A percentile compares a stretch with the other conserved stretches of the same genome.
phyloP scores from a whole-genome alignment of 495 filamentous ascomycete species.

The Cercophora scortea region DNA sequence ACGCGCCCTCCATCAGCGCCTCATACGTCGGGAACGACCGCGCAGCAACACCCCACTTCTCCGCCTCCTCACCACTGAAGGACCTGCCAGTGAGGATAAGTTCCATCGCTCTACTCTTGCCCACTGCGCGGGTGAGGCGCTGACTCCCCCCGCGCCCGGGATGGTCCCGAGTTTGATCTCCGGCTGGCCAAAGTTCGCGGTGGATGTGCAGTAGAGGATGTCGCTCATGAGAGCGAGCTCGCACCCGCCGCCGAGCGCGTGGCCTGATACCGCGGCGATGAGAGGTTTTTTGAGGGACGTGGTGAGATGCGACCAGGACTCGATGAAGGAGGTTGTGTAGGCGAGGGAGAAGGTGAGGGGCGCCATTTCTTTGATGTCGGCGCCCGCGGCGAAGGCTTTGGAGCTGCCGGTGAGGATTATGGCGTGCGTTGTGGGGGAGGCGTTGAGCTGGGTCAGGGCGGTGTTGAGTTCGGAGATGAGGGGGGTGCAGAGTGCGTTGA shows the following conservation, averaged over 20 bases:
- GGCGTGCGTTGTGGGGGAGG: constrained; percentile 58
- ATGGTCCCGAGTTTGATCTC: constrained; percentile 93
- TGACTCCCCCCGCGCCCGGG: constrained; percentile 90
- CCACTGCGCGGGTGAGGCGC: constrained; percentile 77
- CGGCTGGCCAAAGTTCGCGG: constrained; percentile 86
- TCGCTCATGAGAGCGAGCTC: constrained; percentile 98
- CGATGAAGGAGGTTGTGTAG: constrained; percentile 84
- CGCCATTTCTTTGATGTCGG: constrained; percentile 98
- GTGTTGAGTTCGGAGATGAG: constrained; percentile 85
- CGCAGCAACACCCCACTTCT: constrained; percentile 83
- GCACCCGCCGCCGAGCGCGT: constrained; percentile 90
- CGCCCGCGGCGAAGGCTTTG: constrained; percentile 89
- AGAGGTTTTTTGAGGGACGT: constrained; percentile 81
- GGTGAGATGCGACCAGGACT: constrained; percentile 79
- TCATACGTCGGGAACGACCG: constrained; percentile 74
- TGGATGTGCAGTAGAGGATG: constrained; percentile 78
- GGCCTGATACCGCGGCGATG: constrained; percentile 87
- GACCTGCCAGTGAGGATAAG: constrained; percentile 79
- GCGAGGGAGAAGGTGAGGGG: constrained; percentile 78
- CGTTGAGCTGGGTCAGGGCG: constrained; percentile 65
- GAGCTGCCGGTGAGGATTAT: constrained; percentile 83
- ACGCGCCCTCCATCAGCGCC: constrained; percentile 65
- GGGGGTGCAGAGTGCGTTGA: constrained; percentile 85
- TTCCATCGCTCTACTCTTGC: constrained; percentile 91
- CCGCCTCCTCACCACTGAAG: constrained; percentile 75